Conservation (phyloP, 1,284 basidiomycete genomes). For the Microbotryum lychnidis-dioicae region DNA sequence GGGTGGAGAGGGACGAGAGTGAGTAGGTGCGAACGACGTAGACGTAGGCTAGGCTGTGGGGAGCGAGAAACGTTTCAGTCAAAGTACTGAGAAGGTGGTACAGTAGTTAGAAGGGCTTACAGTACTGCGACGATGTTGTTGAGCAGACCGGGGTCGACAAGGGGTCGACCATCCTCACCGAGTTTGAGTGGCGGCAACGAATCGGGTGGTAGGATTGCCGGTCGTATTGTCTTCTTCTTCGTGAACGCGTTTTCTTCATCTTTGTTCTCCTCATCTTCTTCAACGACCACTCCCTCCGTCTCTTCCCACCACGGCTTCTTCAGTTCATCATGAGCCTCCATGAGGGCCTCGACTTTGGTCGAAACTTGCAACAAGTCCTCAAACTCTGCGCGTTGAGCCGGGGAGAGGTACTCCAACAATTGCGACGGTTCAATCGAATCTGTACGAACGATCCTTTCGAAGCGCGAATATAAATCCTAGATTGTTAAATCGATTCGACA, state of each 20-base stretch:
- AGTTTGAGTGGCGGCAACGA: conserved; percentile 10
- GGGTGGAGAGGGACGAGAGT: conserved; percentile 12
- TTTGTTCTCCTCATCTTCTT: background rate
- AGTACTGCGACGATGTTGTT: conserved; percentile 26
- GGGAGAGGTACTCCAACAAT: conserved; percentile 57
- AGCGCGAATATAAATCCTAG: no score
- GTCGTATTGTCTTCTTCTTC: background rate
- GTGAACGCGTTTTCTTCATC: background rate
- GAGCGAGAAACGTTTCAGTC: background rate
- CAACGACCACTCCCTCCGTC: background rate
- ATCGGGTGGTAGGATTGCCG: background rate
- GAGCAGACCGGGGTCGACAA: conserved; percentile 6
- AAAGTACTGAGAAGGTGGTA: background rate
- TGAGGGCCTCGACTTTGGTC: conserved; percentile 51
- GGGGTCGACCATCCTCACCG: conserved; percentile 2
- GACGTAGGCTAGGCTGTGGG: conserved; percentile 22
- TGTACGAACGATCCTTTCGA: background rate
- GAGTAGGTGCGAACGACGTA: conserved; percentile 25
- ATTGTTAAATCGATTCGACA: no score
- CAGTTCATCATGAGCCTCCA: conserved; percentile 20
- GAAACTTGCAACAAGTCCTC: conserved; percentile 53
- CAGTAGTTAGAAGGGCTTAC: conserved; percentile 2
- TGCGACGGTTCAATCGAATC: conserved; percentile 44
- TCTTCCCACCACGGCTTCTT: no score
- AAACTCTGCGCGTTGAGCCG: conserved; percentile 55